Conservation (phyloP, 2,329 filamentous ascomycete species). For the Plenodomus tracheiphilus region DNA sequence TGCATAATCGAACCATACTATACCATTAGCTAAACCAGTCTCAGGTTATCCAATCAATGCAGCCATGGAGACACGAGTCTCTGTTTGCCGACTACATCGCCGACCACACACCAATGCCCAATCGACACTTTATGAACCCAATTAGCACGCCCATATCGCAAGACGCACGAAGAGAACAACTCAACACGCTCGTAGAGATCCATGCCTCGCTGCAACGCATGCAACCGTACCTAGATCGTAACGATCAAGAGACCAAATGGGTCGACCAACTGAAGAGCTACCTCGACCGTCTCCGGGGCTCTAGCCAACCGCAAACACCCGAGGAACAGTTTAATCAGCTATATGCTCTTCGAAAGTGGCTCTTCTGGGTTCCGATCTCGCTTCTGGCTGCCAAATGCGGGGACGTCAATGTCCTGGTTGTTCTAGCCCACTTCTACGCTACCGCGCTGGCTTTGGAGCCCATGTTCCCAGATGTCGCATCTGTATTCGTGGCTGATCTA, state of each 20-base stretch:
- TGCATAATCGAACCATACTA: slow-evolving; percentile 16
- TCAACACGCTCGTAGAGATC: slow-evolving; percentile 45
- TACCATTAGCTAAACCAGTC: slow-evolving; percentile 11
- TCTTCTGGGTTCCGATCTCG: slow-evolving; percentile 92
- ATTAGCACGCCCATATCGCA: slow-evolving; percentile 67
- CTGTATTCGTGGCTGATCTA: slow-evolving; percentile 72
- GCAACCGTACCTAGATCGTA: slow-evolving; percentile 47
- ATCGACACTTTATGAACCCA: slow-evolving; percentile 59
- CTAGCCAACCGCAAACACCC: slow-evolving; percentile 54
- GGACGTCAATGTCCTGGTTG: slow-evolving; percentile 76
- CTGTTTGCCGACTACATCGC: slow-evolving; percentile 81
- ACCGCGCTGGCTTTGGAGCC: slow-evolving; percentile 85
- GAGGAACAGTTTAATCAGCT: slow-evolving; percentile 89
- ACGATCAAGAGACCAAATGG: slow-evolving; percentile 54
- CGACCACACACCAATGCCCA: slow-evolving; percentile 62
- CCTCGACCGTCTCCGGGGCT: slow-evolving; percentile 49
- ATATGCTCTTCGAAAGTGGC: slow-evolving; percentile 85
- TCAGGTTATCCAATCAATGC: slow-evolving; percentile 88
- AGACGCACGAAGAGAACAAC: slow-evolving; percentile 59
- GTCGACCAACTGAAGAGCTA: slow-evolving; percentile 53
- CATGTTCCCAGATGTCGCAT: slow-evolving; percentile 87
- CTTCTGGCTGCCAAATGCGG: slow-evolving; percentile 76
- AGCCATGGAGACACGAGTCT: slow-evolving; percentile 86
- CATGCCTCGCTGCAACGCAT: slow-evolving; percentile 49
- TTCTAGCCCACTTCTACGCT: slow-evolving; percentile 90